A percentile compares a stretch with the other conserved stretches of the same genome.
phyloP scores from a whole-genome alignment of 306 rosid species.

The Ormosia semicastrata region DNA sequence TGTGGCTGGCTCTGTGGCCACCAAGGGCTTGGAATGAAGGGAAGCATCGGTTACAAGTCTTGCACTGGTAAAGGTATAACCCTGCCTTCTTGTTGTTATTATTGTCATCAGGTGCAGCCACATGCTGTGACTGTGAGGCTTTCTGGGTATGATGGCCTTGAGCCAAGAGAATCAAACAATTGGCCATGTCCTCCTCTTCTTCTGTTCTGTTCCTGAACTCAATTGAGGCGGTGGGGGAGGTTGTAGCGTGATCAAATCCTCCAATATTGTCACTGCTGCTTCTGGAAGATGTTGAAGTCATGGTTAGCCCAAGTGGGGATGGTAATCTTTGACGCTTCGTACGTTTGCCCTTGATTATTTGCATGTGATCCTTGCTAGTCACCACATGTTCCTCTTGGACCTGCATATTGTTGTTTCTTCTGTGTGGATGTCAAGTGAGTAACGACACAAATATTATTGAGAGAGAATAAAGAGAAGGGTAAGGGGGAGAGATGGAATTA shows the following conservation, averaged over 20 bases:
- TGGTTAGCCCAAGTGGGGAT: slow-evolving; percentile 44
- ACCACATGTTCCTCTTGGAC: slow-evolving; percentile 22
- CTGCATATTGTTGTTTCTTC: slow-evolving; percentile 25
- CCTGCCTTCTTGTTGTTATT: background rate
- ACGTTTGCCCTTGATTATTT: slow-evolving; percentile 66
- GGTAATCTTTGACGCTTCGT: slow-evolving; percentile 66
- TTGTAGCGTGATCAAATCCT: slow-evolving; percentile 4
- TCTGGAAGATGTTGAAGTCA: slow-evolving; percentile 43
- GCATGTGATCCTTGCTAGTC: slow-evolving; percentile 21
- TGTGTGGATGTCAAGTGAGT: background rate
- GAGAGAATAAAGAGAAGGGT: background rate
- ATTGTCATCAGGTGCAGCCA: background rate
- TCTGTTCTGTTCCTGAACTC: slow-evolving; percentile 14
- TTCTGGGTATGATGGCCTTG: slow-evolving; percentile 36
- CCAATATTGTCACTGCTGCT: slow-evolving; percentile 18
- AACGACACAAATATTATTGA: background rate
- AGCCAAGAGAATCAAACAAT: slow-evolving; percentile 81
- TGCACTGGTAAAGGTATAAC: slow-evolving; percentile 55
- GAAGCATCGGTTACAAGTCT: slow-evolving; percentile 75
- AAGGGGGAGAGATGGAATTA: background rate
- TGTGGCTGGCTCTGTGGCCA: slow-evolving; percentile 91
- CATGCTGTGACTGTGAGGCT: background rate
- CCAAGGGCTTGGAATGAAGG: slow-evolving; percentile 88
- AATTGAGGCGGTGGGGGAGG: background rate
- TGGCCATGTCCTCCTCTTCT: slow-evolving; percentile 73